Evolutionary conservation across 2,329 filamentous ascomycete genomes (phyloP), one percentile per base, ranked within the genome.

Genomic region (Paracamarosporium sp.): DNA sequence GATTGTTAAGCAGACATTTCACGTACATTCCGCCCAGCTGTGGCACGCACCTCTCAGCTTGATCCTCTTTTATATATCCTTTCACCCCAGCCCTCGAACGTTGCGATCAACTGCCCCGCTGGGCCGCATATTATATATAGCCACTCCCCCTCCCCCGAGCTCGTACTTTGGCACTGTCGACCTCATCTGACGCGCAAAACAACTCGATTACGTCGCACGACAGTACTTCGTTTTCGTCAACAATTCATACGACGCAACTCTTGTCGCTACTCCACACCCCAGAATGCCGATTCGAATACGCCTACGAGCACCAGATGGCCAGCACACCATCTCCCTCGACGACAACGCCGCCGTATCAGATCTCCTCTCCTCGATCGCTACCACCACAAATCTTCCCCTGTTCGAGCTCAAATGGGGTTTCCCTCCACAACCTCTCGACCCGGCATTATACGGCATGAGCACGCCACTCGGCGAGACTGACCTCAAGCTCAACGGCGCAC

Each of bases 371-470:
- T 80, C 85, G 48, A 87, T 93, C 67, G 82, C 82, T 50, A 78
- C 85, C 48, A 85, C 86, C 68, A 91, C 90, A 1, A 85, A 85
- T 4, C 81, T 94, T 15, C 69, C 81, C 6, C 81, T 82, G 13
- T 93, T 94, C 70, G 86, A 90, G 41, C 80, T 96, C 61, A 97
- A 95, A 81, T 92, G 90, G 77, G 92, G 92, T 33, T 96, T 90
- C 68, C 94, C 94, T 0, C 88, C 91, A 24, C 87, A 89, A 70
- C 81, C 86, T 0, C 83, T 98, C 15, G 82, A 87, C 33, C 79
- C 89, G 9, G 82, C 85, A 35, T 72, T 79, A 38, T 82, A 83
- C 28, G 81, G 85, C 56, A 74, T 77, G 63, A 70, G 74, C 30
- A 84, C 78, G 61, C 79, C 68, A 61, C 84, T 85, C 67, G 81